Evolutionary conservation across 331 rosid species (phyloP).

Genomic region (Quercus lobata): DNA sequence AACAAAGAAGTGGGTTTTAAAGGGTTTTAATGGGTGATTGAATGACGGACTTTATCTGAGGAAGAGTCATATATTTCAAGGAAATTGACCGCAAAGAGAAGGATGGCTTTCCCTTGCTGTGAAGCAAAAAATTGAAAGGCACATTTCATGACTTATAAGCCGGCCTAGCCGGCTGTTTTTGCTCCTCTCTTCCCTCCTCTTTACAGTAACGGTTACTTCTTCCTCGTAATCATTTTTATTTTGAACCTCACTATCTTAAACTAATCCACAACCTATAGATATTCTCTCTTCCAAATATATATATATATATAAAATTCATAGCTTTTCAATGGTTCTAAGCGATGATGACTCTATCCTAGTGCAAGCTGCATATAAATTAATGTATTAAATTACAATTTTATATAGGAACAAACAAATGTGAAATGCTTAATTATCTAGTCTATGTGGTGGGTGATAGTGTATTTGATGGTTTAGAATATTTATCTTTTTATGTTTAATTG

Average conservation of each 20-base stretch:
- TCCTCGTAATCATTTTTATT: background rate
- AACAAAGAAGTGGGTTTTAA: background rate
- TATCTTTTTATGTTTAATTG: no score
- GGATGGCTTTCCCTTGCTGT: constrained; percentile 36
- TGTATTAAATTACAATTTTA: background rate
- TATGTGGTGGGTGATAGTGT: background rate
- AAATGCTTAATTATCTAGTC: constrained; percentile 15
- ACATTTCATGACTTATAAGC: constrained; percentile 20
- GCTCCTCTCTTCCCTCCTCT: constrained; percentile 28
- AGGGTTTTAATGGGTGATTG: background rate
- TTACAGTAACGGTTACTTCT: constrained; percentile 47
- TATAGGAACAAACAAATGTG: background rate
- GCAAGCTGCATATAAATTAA: background rate
- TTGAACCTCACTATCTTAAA: constrained; percentile 3
- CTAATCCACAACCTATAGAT: background rate
- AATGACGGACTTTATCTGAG: background rate
- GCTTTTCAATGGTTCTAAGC: background rate
- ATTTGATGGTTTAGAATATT: no score
- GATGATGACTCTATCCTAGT: background rate
- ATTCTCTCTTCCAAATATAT: background rate
- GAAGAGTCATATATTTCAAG: constrained; percentile 29
- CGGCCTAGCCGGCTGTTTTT: constrained; percentile 54
- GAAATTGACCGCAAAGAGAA: constrained; percentile 58
- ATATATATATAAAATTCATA: no score
- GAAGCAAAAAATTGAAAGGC: constrained; percentile 42